Evolutionary conservation across 192 early-diverging fungal species (phyloP), one percentile per base, ranked within the genome.

Genomic region (Umbelopsis ramanniana): DNA sequence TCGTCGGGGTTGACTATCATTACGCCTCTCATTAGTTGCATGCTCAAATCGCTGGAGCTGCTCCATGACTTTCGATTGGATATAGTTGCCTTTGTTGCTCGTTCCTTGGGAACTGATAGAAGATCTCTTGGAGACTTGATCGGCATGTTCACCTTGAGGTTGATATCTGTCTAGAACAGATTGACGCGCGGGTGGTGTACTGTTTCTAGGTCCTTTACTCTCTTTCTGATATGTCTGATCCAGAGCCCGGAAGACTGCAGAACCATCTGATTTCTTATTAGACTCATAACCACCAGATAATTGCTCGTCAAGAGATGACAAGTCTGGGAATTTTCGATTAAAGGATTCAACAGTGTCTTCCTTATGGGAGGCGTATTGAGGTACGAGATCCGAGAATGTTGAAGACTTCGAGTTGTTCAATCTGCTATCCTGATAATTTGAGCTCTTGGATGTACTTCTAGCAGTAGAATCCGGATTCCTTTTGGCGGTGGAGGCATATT

Each of bases 41-140:
- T 35, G 26, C 35, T 63, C 57, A 37, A 63, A 63, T n/a, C 57
- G 57, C 10, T 63, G 57, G 12, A 63, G 57, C 5, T 63, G 57
- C 57, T 63, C 29, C 57, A 37, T 63, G 33, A 63, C 57, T 63
- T 63, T 63, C 7, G 57, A 63, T 17, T 63, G 57, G 3, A 63
- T 37, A n/a, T 63, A 35, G 17, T 63, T 63, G 0, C 57, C 57
- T 33, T 63, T 63, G 33, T 35, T 37, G 15, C 26, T 63, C 29
- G 17, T n/a, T 6, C 37, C 57, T 29, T 29, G 15, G 8, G 57
- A 63, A 26, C 33, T 63, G 10, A 63, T n/a, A 19, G 57, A 63
- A 19, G 57, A 37, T 17, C 57, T 63, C n/a, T 63, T 63, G 0
- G 33, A 5, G 4, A 19, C 10, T 19, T 17, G 26, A 19, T 63